A percentile compares a stretch with the other conserved stretches of the same genome.
These are phyloP conservation scores for Clarireedia paspali DNA, from an alignment of 2,329 filamentous ascomycete species.

Conservation along the genomic window DNA sequence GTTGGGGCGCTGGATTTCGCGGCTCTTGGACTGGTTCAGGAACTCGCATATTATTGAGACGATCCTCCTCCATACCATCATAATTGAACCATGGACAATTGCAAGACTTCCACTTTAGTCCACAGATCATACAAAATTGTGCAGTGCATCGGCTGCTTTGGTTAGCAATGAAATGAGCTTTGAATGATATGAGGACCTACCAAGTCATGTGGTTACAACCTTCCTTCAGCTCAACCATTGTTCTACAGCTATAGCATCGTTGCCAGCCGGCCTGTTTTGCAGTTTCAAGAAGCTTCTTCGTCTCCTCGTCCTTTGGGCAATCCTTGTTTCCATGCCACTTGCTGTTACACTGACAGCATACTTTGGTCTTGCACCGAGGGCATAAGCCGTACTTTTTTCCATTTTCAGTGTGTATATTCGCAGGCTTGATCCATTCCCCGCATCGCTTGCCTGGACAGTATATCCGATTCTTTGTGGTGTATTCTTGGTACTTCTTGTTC, in stretches of 20 bases:
- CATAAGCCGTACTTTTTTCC: conserved; percentile 64
- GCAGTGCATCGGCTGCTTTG: conserved; percentile 62
- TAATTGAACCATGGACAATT: conserved; percentile 76
- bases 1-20: conserved; percentile 25
- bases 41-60: conserved; percentile 44
- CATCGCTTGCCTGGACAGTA: conserved; percentile 71
- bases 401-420: conserved; percentile 52
- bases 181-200: conserved; percentile 39
- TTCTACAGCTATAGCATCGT: conserved; percentile 65
- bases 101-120: conserved; percentile 73
- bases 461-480: conserved; percentile 63
- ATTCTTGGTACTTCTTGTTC: conserved; percentile 76
- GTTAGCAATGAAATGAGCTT: conserved; percentile 12
- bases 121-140: conserved; percentile 84
- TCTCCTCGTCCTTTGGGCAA: conserved; percentile 66
- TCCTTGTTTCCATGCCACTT: conserved; percentile 63
- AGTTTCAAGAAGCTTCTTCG: conserved; percentile 53
- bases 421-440: conserved; percentile 72
- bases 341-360: conserved; percentile 66
- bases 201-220: conserved; percentile 88
- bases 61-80: conserved; percentile 45
- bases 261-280: conserved; percentile 66
- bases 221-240: conserved; percentile 70
- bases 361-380: conserved; percentile 61
- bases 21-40: conserved; percentile 23